Evolutionary conservation across 2,329 filamentous ascomycete species (phyloP).

Genomic region (Botrytis hyacinthi): DNA sequence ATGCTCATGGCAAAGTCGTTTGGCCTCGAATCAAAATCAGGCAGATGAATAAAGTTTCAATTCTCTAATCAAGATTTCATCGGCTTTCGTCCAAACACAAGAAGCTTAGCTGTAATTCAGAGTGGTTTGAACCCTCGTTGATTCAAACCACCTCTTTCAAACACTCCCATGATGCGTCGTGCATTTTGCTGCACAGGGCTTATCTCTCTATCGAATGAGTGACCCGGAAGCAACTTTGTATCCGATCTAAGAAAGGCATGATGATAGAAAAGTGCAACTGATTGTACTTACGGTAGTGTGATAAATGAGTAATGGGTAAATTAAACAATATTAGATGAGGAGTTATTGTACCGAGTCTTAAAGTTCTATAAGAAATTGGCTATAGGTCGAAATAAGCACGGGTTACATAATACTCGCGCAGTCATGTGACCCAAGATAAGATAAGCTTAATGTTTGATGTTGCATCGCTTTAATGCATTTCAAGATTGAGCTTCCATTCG

Average conservation of each 20-base stretch:
- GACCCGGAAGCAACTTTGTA: background rate
- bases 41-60: background rate
- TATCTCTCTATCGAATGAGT: background rate
- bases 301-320: background rate
- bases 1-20: background rate
- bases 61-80: background rate
- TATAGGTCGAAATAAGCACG: background rate
- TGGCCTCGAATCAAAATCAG: background rate
- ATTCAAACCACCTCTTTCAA: background rate
- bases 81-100: background rate
- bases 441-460: background rate
- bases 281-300: background rate
- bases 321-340: background rate
- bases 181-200: background rate
- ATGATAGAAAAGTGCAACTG: background rate
- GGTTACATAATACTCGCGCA: background rate
- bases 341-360: background rate
- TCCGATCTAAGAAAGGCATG: background rate
- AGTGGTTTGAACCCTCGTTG: background rate
- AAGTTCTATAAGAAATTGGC: background rate
- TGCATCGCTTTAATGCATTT: background rate
- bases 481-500: background rate
- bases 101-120: background rate
- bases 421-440: background rate
- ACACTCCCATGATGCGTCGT: background rate